These are phyloP conservation scores for Chaetoceros muelleri DNA, from an alignment of 108 stramenopile species.

Conservation along the genomic window DNA sequence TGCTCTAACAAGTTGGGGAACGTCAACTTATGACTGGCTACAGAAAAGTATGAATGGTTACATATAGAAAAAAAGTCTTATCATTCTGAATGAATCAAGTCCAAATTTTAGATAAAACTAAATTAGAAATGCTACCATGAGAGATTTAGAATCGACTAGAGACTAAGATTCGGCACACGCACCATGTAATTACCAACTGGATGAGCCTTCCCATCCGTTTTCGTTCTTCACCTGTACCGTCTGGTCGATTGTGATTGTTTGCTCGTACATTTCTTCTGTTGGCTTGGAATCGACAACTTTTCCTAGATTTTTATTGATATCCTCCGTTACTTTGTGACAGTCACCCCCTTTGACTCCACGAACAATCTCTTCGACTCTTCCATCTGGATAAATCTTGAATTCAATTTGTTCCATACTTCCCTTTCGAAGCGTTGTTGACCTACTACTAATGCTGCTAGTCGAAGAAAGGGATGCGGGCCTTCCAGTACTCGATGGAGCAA, in stretches of 20 bases:
- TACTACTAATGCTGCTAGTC: too few species aligned
- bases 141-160: too few species aligned
- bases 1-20: constrained; percentile 76
- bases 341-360: constrained; percentile 64
- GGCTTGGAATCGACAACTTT: constrained; percentile 44
- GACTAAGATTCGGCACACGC: too few species aligned
- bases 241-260: constrained; percentile 45
- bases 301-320: constrained; percentile 61
- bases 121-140: too few species aligned
- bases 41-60: constrained; percentile 91
- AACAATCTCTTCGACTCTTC: constrained; percentile 78
- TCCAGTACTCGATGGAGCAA: too few species aligned
- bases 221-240: constrained; percentile 30
- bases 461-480: too few species aligned
- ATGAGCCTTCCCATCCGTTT: constrained; percentile 23
- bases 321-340: constrained; percentile 61
- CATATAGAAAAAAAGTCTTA: constrained; percentile 28
- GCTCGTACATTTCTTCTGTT: constrained; percentile 81
- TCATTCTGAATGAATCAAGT: too few species aligned
- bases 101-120: too few species aligned
- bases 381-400: constrained; percentile 74
- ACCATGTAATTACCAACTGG: constrained; percentile 34
- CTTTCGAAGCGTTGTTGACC: neutral
- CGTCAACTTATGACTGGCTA: constrained; percentile 81
- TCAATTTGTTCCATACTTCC: constrained; percentile 61